A percentile compares a stretch with the other conserved stretches of the same genome.
phyloP scores from a whole-genome alignment of 495 filamentous ascomycete genomes.

The Talaromyces wortmannii region DNA sequence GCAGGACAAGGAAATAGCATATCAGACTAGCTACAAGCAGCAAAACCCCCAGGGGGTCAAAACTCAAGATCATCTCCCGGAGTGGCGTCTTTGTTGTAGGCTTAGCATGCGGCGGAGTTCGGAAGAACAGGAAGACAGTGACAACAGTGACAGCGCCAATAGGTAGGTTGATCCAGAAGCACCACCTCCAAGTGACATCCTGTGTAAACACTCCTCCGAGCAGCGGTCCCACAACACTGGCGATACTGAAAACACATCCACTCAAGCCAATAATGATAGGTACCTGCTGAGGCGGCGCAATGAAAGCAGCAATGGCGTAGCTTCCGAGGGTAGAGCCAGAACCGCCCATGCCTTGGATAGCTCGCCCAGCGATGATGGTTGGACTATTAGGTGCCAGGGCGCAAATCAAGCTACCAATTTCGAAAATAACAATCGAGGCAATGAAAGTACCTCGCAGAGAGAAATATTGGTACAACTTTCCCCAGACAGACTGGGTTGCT shows the following conservation, averaged over 20 bases:
- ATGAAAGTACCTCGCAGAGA: conserved; percentile 50
- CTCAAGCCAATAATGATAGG: conserved; percentile 41
- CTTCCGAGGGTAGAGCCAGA: conserved; percentile 24
- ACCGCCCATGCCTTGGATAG: conserved; percentile 61
- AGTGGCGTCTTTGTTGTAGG: conserved; percentile 20
- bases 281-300: conserved; percentile 1
- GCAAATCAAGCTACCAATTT: conserved; percentile 60
- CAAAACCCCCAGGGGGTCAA: conserved; percentile 20
- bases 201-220: conserved; percentile 40
- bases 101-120: conserved; percentile 11
- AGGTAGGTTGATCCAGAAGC: conserved; percentile 44
- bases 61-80: conserved; percentile 19
- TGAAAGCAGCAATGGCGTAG: conserved; percentile 52
- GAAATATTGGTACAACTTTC: conserved; percentile 47
- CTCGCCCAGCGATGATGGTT: conserved; percentile 62
- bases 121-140: conserved; percentile 47
- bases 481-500: conserved; percentile 45
- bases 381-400: conserved; percentile 55
- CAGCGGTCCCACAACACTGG: conserved; percentile 26
- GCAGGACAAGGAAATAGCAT: conserved; percentile 19
- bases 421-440: conserved; percentile 51
- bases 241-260: conserved; percentile 27
- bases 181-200: conserved; percentile 41
- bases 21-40: conserved; percentile 17
- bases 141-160: conserved; percentile 40